A percentile compares a stretch with the other conserved stretches of the same genome.
These are phyloP conservation scores for Talaromyces sp. DNA, from an alignment of 2,329 filamentous ascomycete genomes.

Conservation along the genomic window DNA sequence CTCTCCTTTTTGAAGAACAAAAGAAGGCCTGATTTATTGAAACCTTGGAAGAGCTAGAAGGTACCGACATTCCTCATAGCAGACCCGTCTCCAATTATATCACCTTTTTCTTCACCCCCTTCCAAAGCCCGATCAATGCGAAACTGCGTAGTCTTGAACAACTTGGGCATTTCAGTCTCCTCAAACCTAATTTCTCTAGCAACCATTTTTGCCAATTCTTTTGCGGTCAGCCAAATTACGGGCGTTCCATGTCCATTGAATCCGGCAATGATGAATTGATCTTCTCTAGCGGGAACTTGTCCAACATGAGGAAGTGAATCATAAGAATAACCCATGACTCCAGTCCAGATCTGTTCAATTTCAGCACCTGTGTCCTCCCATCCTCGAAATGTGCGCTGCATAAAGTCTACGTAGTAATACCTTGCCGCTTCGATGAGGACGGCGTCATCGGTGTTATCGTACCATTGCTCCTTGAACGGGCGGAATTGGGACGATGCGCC, in stretches of 20 bases:
- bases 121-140: too few species aligned
- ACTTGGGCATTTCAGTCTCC: too few species aligned
- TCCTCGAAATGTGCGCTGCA: slow-evolving; percentile 33
- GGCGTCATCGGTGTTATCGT: slow-evolving; percentile 41
- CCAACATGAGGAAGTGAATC: slow-evolving; percentile 7
- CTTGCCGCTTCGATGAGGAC: slow-evolving; percentile 41
- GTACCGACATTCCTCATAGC: too few species aligned
- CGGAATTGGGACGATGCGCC: slow-evolving; percentile 54
- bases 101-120: too few species aligned
- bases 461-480: slow-evolving; percentile 39
- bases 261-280: slow-evolving; percentile 1
- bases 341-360: slow-evolving; percentile 32
- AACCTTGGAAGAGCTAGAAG: too few species aligned
- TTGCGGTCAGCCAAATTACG: too few species aligned
- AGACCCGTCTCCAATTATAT: too few species aligned
- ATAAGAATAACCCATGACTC: slow-evolving; percentile 16
- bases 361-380: slow-evolving; percentile 33
- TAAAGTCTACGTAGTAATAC: slow-evolving; percentile 37
- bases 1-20: too few species aligned
- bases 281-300: neutral
- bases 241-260: slow-evolving; percentile 11
- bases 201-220: too few species aligned
- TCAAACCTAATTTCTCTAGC: too few species aligned
- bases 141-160: too few species aligned
- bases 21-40: too few species aligned